Percentiles rank a stretch among this genome's conserved stretches.
Evolutionary conservation across 805 yeast genomes (phyloP).

Genomic region (Lipomyces starkeyi): DNA sequence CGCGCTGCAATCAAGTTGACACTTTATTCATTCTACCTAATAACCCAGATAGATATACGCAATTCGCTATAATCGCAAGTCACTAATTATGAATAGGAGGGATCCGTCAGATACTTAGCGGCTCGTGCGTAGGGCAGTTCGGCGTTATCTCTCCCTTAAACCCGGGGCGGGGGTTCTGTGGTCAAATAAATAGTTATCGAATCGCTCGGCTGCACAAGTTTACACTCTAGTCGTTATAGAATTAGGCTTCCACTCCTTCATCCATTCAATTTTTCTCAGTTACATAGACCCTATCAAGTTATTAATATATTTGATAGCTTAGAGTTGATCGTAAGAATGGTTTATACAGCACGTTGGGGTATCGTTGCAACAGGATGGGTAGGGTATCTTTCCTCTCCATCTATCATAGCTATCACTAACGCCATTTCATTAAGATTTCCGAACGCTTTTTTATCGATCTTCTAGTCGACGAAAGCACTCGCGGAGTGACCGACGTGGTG

Average conservation of each 20-base stretch:
- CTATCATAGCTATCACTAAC: neutral
- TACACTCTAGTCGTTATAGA: neutral
- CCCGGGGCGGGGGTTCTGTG: no score
- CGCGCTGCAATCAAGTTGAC: no score
- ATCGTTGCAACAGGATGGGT: conserved; percentile 31
- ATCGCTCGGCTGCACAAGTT: no score
- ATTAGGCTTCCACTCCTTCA: neutral
- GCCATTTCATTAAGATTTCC: conserved; percentile 29
- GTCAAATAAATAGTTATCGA: no score
- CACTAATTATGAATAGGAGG: no score
- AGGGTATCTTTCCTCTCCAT: neutral
- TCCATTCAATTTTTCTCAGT: neutral
- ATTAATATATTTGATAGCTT: neutral
- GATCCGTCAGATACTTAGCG: no score
- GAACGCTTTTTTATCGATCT: conserved; percentile 29
- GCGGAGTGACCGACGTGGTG: conserved; percentile 41
- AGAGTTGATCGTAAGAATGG: conserved; percentile 14
- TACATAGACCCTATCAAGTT: neutral
- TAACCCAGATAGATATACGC: no score
- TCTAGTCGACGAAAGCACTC: conserved; percentile 28
- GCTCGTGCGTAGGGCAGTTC: no score
- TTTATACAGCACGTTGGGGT: conserved; percentile 32
- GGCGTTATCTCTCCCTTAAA: no score
- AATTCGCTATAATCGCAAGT: no score
- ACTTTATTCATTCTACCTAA: no score